Conservation (phyloP, 2,329 filamentous ascomycete genomes). For the Aspergillus alliaceus region DNA sequence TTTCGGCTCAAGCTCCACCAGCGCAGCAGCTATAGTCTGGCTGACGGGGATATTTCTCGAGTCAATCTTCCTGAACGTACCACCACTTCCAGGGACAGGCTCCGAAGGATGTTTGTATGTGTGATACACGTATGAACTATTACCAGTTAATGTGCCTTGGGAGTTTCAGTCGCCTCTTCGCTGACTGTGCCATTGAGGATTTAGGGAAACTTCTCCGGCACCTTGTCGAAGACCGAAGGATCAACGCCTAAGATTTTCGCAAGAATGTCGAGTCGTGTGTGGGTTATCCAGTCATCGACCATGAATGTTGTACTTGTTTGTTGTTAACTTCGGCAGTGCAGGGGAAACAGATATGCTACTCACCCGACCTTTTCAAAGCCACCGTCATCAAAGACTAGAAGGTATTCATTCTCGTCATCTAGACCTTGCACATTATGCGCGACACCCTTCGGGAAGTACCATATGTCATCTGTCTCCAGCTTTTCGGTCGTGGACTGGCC, state of each 20-base stretch:
- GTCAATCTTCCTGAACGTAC: constrained; percentile 64
- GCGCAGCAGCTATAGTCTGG: constrained; percentile 65
- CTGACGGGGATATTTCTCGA: constrained; percentile 66
- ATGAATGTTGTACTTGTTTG: constrained; percentile 64
- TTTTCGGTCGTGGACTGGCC: constrained; percentile 55
- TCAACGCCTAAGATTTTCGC: constrained; percentile 66
- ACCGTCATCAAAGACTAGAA: constrained; percentile 66
- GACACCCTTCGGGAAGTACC: constrained; percentile 68
- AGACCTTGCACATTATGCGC: constrained; percentile 63
- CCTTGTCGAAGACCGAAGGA: constrained; percentile 57
- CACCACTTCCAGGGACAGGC: constrained; percentile 55
- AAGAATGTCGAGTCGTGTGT: constrained; percentile 65
- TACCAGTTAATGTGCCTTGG: constrained; percentile 53
- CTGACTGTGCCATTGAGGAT: constrained; percentile 60
- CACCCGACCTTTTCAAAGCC: constrained; percentile 65
- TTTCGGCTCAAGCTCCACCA: constrained; percentile 64
- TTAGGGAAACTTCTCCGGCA: constrained; percentile 61
- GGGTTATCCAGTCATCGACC: constrained; percentile 64
- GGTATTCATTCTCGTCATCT: constrained; percentile 66
- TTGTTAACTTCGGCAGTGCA: background rate
- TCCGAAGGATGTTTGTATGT: constrained; percentile 57
- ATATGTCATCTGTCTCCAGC: constrained; percentile 59
- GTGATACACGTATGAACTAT: constrained; percentile 63
- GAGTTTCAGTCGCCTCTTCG: constrained; percentile 44
- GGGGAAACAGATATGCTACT: constrained; percentile 11